Evolutionary conservation across 192 early-diverging fungal species (phyloP).

Genomic region (Coemansia sp.): DNA sequence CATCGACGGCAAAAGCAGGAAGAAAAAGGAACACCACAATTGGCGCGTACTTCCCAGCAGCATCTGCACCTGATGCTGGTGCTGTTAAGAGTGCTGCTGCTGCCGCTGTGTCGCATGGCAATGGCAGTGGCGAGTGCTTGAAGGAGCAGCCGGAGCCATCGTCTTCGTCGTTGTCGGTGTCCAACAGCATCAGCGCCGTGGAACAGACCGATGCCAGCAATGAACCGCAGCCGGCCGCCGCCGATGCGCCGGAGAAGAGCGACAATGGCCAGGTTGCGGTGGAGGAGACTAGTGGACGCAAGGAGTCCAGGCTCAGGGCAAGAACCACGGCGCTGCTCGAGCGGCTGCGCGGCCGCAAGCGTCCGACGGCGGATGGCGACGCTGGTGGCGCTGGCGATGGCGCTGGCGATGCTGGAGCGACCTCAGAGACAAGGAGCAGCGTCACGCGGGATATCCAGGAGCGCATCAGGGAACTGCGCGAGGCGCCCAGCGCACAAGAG

Average conservation of each 20-base stretch:
- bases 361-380: neutral
- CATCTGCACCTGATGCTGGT: neutral
- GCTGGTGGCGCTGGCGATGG: neutral
- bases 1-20: no score
- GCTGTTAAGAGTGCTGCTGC: no score
- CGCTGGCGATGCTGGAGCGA: neutral
- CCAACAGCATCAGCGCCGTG: no score
- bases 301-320: conserved; percentile 6
- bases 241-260: neutral
- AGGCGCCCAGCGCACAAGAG: neutral
- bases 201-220: no score
- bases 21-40: conserved; percentile 29
- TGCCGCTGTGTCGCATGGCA: no score
- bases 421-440: conserved; percentile 2
- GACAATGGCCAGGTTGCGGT: no score
- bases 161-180: no score
- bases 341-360: conserved; percentile 33
- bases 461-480: conserved; percentile 23
- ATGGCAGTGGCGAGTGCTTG: no score
- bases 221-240: neutral
- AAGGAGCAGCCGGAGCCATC: no score
- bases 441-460: conserved; percentile 45
- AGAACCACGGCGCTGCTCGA: conserved; percentile 23
- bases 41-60: conserved; percentile 24
- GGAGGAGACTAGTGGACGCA: neutral